Conservation (phyloP, 2,329 filamentous ascomycete species). For the Penicillium sp. region DNA sequence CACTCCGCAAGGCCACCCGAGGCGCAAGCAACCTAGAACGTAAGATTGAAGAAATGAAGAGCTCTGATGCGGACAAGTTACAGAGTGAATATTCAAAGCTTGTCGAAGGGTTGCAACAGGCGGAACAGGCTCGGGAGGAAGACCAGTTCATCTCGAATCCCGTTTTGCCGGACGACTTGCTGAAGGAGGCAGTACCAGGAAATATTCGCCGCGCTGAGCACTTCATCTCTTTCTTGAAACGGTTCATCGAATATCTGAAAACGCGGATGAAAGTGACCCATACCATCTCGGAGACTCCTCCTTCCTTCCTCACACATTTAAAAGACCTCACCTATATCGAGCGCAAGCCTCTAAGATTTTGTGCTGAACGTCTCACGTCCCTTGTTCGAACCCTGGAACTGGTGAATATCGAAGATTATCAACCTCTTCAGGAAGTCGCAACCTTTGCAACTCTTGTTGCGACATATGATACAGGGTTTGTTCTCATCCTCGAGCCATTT, state of each 20-base stretch:
- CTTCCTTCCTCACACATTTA: conserved; percentile 88
- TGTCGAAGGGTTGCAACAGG: conserved; percentile 85
- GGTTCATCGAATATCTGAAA: conserved; percentile 97
- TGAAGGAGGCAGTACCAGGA: conserved; percentile 94
- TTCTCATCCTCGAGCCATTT: conserved; percentile 95
- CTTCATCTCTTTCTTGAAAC: conserved; percentile 90
- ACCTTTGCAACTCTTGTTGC: conserved; percentile 95
- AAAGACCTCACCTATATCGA: conserved; percentile 98
- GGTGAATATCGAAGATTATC: conserved; percentile 97
- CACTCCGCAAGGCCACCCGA: conserved; percentile 83
- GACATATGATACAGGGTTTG: conserved; percentile 95
- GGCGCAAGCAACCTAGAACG: conserved; percentile 89
- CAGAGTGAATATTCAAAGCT: conserved; percentile 95
- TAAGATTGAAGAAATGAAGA: conserved; percentile 92
- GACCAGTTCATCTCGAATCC: conserved; percentile 98
- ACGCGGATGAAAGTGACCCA: conserved; percentile 98
- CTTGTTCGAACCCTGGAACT: conserved; percentile 93
- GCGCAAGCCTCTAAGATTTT: conserved; percentile 89
- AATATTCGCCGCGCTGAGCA: conserved; percentile 96
- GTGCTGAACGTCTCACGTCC: conserved; percentile 90
- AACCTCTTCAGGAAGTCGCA: conserved; percentile 94
- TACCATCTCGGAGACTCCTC: conserved; percentile 95
- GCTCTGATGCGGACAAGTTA: conserved; percentile 91
- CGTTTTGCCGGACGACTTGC: conserved; percentile 85
- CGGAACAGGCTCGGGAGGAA: conserved; percentile 87